Evolutionary conservation across 352 stramenopile genomes (phyloP).

Genomic region (Pythium guiyangense): DNA sequence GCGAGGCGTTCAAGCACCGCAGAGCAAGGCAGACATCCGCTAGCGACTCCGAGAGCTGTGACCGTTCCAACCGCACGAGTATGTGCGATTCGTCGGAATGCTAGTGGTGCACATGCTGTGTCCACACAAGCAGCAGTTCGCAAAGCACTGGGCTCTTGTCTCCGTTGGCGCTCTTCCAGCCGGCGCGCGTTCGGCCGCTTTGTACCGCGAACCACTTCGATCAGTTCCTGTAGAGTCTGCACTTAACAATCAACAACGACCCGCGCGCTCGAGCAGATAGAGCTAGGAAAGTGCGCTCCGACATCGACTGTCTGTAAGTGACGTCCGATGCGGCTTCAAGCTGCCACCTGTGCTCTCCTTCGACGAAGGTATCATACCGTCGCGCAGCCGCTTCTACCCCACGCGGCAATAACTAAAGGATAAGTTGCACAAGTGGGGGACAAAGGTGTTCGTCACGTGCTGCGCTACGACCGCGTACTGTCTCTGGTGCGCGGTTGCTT

Average conservation of each 20-base stretch:
- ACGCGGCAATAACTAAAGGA: background rate
- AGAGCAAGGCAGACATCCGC: background rate
- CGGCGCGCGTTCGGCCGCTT: background rate
- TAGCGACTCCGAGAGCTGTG: background rate
- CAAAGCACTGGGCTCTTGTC: conserved; percentile 1
- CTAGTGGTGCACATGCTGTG: background rate
- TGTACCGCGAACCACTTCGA: background rate
- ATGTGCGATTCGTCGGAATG: background rate
- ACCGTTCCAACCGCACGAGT: background rate
- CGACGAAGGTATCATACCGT: background rate
- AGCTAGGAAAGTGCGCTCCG: background rate
- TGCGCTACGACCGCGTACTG: background rate
- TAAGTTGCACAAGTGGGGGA: background rate
- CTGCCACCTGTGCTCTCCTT: background rate
- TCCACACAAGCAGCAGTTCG: background rate
- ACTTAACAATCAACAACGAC: background rate
- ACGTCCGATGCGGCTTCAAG: background rate
- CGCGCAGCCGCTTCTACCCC: background rate
- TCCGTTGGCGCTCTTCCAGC: conserved; percentile 6
- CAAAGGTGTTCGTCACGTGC: background rate
- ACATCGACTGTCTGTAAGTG: background rate
- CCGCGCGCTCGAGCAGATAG: background rate
- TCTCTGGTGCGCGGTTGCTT: background rate
- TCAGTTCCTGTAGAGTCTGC: background rate
- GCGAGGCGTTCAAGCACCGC: background rate